Conservation (phyloP, 345 rosid genomes). For the Camelina hispida region DNA sequence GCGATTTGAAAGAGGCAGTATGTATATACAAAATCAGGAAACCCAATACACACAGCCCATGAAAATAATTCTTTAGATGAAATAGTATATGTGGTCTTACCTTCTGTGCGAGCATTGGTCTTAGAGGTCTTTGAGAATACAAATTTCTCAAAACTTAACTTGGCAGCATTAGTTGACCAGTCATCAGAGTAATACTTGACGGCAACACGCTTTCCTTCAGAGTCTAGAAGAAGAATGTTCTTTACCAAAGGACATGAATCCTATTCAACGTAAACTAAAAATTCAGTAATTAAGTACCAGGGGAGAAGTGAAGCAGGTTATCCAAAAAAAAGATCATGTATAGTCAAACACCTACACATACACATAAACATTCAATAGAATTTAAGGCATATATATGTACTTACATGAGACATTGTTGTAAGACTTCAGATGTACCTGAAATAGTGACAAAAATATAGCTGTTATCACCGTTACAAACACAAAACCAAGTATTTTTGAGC, state of each 20-base stretch:
- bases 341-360: constrained; percentile 1
- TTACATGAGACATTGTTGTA: constrained; percentile 45
- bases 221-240: constrained; percentile 88
- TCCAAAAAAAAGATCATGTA: background rate
- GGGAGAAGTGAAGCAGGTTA: constrained; percentile 6
- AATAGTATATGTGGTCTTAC: constrained; percentile 42
- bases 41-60: background rate
- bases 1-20: background rate
- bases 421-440: constrained; percentile 25
- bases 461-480: constrained; percentile 17
- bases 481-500: background rate
- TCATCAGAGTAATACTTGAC: constrained; percentile 90
- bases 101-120: constrained; percentile 89
- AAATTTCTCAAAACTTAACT: constrained; percentile 73
- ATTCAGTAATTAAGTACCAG: constrained; percentile 12
- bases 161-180: constrained; percentile 79
- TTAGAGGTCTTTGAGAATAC: constrained; percentile 78
- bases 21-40: constrained; percentile 2
- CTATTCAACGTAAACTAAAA: constrained; percentile 42
- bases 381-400: constrained; percentile 15
- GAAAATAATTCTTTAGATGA: background rate
- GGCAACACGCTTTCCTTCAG: constrained; percentile 95
- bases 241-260: constrained; percentile 80
- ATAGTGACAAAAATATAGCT: constrained; percentile 18
- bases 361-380: constrained; percentile 12